Evolutionary conservation across 23 red algal genomes (phyloP).

Genomic region (Gracilaria gracilis): DNA sequence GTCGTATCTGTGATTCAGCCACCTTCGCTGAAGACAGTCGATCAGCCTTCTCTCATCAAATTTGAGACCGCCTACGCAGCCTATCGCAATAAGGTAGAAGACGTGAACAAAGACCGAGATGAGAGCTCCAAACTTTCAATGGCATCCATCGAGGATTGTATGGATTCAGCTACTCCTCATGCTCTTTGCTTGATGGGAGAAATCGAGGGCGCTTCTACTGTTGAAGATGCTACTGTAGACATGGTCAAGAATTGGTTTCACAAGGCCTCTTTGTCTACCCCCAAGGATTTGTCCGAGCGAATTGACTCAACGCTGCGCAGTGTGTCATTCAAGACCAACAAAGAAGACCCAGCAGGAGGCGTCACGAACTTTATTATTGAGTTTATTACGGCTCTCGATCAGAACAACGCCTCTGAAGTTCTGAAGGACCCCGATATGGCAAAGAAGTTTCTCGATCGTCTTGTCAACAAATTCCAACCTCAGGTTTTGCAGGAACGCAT

Average conservation of each 20-base stretch:
- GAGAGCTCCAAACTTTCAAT: neutral
- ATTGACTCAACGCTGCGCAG: neutral
- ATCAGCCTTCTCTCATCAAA: slow-evolving; percentile 3
- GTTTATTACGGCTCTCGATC: slow-evolving; percentile 7
- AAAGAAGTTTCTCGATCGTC: slow-evolving; percentile 6
- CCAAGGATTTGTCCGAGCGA: neutral
- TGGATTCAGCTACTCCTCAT: neutral
- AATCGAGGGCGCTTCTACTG: slow-evolving; percentile 4
- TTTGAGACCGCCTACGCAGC: slow-evolving; percentile 25
- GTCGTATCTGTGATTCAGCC: slow-evolving; percentile 15
- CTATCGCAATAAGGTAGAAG: no score
- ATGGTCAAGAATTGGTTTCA: slow-evolving; percentile 17
- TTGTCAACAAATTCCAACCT: slow-evolving; percentile 2
- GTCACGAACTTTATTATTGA: no score
- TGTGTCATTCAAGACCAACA: neutral
- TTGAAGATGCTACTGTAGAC: slow-evolving; percentile 10
- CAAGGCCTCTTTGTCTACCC: neutral
- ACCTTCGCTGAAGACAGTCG: neutral
- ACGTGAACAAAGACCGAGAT: neutral
- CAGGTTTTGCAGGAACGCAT: slow-evolving; percentile 11
- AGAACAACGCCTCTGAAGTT: neutral
- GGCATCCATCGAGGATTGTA: neutral
- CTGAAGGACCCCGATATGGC: neutral
- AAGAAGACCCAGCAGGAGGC: no score
- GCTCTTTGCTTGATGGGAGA: slow-evolving; percentile 18